Percentiles rank a stretch among this genome's conserved stretches.
Evolutionary conservation across 495 filamentous ascomycete genomes (phyloP).

Genomic region (Baudoinia panamericana): DNA sequence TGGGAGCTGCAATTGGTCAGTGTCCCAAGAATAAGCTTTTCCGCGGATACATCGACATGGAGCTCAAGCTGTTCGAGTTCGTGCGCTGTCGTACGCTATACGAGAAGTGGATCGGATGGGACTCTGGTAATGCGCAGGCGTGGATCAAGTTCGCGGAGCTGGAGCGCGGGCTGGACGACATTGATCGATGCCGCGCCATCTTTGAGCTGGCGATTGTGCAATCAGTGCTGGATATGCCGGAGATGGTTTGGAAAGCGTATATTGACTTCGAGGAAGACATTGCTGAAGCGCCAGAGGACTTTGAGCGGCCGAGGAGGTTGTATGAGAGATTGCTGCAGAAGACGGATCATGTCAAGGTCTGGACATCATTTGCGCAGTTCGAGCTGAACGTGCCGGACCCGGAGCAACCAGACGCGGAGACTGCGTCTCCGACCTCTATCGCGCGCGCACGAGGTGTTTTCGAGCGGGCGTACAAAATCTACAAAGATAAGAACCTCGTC

Average conservation of each 20-base stretch:
- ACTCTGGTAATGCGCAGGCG: conserved; percentile 72
- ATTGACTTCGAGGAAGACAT: conserved; percentile 97
- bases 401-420: conserved; percentile 41
- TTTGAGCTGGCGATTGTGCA: conserved; percentile 84
- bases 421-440: conserved; percentile 63
- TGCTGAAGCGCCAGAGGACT: conserved; percentile 44
- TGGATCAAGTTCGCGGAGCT: conserved; percentile 94
- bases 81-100: conserved; percentile 78
- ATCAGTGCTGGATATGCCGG: conserved; percentile 86
- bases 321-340: conserved; percentile 87
- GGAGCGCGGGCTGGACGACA: conserved; percentile 77
- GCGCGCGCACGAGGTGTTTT: conserved; percentile 69
- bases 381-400: conserved; percentile 76
- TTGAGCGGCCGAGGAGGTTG: conserved; percentile 62
- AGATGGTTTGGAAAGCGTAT: conserved; percentile 91
- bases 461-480: conserved; percentile 68
- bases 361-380: conserved; percentile 94
- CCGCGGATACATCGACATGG: conserved; percentile 81
- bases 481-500: conserved; percentile 87
- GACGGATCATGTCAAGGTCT: conserved; percentile 96
- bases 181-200: conserved; percentile 76
- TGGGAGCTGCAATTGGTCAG: conserved; percentile 82
- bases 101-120: conserved; percentile 86
- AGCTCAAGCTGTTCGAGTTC: conserved; percentile 87
- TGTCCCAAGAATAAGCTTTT: conserved; percentile 94